Conservation (phyloP, 805 yeast genomes). For the Starmerella vitae region DNA sequence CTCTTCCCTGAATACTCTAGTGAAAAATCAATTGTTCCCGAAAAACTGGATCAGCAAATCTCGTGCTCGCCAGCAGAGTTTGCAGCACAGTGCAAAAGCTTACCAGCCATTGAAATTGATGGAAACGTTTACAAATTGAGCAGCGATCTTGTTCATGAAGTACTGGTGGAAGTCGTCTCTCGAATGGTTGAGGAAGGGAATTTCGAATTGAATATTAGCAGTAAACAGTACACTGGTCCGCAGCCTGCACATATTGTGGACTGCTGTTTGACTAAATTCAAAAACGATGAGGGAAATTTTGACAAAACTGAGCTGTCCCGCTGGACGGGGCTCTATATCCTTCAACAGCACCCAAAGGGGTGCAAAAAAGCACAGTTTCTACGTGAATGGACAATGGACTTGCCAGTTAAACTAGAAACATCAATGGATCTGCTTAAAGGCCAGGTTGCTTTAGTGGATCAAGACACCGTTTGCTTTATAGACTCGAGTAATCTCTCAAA, state of each 20-base stretch:
- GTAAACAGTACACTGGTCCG: background rate
- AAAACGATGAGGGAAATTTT: constrained; percentile 24
- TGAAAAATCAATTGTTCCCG: background rate
- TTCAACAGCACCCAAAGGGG: constrained; percentile 30
- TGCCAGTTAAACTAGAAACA: constrained; percentile 49
- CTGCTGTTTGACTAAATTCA: constrained; percentile 36
- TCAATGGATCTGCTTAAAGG: constrained; percentile 46
- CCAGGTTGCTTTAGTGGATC: constrained; percentile 36
- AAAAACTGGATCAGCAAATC: background rate
- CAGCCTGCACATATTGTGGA: constrained; percentile 37
- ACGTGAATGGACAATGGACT: constrained; percentile 23
- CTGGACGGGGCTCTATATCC: constrained; percentile 52
- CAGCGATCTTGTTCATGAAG: constrained; percentile 17
- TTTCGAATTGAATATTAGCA: background rate
- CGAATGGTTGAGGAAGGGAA: constrained; percentile 18
- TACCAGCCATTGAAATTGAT: constrained; percentile 44
- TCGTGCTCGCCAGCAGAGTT: constrained; percentile 41
- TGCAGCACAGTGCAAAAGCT: constrained; percentile 35
- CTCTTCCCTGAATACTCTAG: constrained; percentile 20
- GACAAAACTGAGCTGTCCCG: constrained; percentile 34
- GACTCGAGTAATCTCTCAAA: constrained; percentile 36
- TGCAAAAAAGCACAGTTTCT: constrained; percentile 33
- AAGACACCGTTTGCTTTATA: constrained; percentile 39
- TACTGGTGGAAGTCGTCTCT: constrained; percentile 23
- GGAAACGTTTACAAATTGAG: constrained; percentile 32